A percentile compares a stretch with the other conserved stretches of the same genome.
phyloP scores from a whole-genome alignment of 371 early-diverging fungal species.

The Amoeboradix gromovi region DNA sequence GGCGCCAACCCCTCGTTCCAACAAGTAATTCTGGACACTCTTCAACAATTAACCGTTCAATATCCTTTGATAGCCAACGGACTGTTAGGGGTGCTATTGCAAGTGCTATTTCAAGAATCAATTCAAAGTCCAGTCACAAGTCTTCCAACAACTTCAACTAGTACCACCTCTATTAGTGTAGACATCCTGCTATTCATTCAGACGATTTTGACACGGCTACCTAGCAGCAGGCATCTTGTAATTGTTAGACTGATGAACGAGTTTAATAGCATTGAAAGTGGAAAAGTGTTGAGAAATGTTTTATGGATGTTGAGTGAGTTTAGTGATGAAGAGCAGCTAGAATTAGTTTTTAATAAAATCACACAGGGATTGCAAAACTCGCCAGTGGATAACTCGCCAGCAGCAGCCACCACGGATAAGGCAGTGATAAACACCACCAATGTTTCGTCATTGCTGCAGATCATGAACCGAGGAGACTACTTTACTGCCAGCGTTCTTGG shows the following conservation, averaged over 20 bases:
- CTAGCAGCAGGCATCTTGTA: too few relatives aligned
- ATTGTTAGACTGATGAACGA: constrained; percentile 42
- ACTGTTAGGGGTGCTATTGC: too few relatives aligned
- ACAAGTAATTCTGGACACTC: too few relatives aligned
- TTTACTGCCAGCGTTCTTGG: constrained; percentile 61
- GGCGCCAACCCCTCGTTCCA: too few relatives aligned
- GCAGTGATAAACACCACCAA: neutral
- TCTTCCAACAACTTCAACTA: too few relatives aligned
- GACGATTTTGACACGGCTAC: too few relatives aligned
- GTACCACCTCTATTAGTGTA: too few relatives aligned
- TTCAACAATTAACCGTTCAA: too few relatives aligned
- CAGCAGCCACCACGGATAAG: constrained; percentile 2
- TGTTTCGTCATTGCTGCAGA: constrained; percentile 24
- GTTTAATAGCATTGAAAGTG: constrained; percentile 63
- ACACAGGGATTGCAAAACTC: constrained; percentile 56
- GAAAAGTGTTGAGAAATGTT: constrained; percentile 80
- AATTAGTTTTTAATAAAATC: constrained; percentile 46
- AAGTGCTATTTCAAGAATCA: too few relatives aligned
- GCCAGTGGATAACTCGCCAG: constrained; percentile 51
- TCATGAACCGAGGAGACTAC: constrained; percentile 64
- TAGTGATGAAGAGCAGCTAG: constrained; percentile 25
- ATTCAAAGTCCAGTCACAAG: too few relatives aligned
- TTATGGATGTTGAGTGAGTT: constrained; percentile 91
- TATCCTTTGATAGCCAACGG: too few relatives aligned
- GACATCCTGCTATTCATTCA: too few relatives aligned